Percentiles rank a stretch among this genome's conserved stretches.
Evolutionary conservation across 352 stramenopile species (phyloP).

Genomic region (Aphanomyces stellatus): DNA sequence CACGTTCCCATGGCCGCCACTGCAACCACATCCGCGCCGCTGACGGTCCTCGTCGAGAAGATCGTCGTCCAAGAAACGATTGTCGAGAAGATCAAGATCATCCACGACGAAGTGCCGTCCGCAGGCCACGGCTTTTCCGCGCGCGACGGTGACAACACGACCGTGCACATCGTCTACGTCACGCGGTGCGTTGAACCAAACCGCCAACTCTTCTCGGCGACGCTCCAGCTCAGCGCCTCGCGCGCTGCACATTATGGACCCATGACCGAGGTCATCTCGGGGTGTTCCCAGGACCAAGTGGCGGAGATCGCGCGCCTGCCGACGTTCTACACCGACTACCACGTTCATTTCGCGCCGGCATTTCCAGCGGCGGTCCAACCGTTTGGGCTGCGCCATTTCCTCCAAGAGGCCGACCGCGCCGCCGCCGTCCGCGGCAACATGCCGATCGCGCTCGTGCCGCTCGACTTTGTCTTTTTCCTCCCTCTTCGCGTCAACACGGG

Average conservation of each 20-base stretch:
- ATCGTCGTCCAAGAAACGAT: too few species aligned
- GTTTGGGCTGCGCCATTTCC: constrained; percentile 8
- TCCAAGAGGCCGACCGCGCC: neutral
- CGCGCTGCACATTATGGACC: constrained; percentile 32
- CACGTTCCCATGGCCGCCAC: too few species aligned
- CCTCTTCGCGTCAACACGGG: constrained; percentile 14
- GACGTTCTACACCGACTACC: constrained; percentile 47
- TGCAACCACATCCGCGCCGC: too few species aligned
- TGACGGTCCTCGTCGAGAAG: too few species aligned
- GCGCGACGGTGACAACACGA: too few species aligned
- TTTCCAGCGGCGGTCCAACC: constrained; percentile 41
- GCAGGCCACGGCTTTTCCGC: too few species aligned
- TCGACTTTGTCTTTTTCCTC: constrained; percentile 11
- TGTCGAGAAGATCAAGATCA: neutral
- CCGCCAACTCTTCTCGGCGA: constrained; percentile 32
- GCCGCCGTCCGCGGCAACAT: neutral
- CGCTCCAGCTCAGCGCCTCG: constrained; percentile 39
- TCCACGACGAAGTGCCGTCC: too few species aligned
- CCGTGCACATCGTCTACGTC: constrained; percentile 43
- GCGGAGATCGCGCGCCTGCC: constrained; percentile 27
- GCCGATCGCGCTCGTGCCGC: constrained; percentile 2
- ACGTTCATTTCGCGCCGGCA: constrained; percentile 36
- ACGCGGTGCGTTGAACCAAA: constrained; percentile 37
- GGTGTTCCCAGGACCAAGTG: constrained; percentile 29
- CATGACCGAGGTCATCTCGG: constrained; percentile 46